A percentile compares a stretch with the other conserved stretches of the same genome.
phyloP scores from a whole-genome alignment of 2,329 filamentous ascomycete genomes.

The Lachnum nothofagi region DNA sequence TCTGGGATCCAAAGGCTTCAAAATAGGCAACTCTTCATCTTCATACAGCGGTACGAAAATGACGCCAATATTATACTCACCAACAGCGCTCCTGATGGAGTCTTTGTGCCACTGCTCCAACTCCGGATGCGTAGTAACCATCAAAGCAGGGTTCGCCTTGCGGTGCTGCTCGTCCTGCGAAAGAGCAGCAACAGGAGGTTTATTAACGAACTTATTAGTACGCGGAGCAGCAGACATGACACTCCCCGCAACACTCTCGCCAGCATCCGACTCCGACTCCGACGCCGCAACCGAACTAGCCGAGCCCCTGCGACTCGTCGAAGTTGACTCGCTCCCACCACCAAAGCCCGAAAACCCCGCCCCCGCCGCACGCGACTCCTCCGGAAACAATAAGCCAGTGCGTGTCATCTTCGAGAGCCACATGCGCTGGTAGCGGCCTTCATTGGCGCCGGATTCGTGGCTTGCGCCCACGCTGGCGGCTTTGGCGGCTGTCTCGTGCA shows the following conservation, averaged over 20 bases:
- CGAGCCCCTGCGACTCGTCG: slow-evolving; percentile 28
- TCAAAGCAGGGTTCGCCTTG: slow-evolving; percentile 26
- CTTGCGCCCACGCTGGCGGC: slow-evolving; percentile 24
- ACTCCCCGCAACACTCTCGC: neutral
- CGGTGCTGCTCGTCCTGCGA: slow-evolving; percentile 21
- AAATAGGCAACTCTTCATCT: slow-evolving; percentile 25
- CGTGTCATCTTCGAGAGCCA: slow-evolving; percentile 33
- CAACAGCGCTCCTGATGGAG: slow-evolving; percentile 24
- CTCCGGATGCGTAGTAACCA: slow-evolving; percentile 32
- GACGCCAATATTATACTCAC: slow-evolving; percentile 31
- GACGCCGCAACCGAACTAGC: slow-evolving; percentile 21
- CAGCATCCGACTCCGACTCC: slow-evolving; percentile 3
- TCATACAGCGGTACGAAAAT: slow-evolving; percentile 32
- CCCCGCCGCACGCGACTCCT: slow-evolving; percentile 30
- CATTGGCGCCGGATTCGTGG: slow-evolving; percentile 15
- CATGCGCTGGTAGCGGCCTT: slow-evolving; percentile 31
- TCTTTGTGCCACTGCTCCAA: slow-evolving; percentile 31
- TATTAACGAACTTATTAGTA: slow-evolving; percentile 8
- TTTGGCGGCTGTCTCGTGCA: slow-evolving; percentile 31
- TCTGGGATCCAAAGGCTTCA: slow-evolving; percentile 28
- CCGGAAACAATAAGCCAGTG: slow-evolving; percentile 32
- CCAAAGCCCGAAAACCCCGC: slow-evolving; percentile 32
- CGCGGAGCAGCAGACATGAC: neutral
- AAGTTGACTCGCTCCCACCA: slow-evolving; percentile 20
- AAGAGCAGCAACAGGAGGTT: slow-evolving; percentile 13